Conservation (phyloP, 495 filamentous ascomycete species). For the Bacidia gigantensis region DNA sequence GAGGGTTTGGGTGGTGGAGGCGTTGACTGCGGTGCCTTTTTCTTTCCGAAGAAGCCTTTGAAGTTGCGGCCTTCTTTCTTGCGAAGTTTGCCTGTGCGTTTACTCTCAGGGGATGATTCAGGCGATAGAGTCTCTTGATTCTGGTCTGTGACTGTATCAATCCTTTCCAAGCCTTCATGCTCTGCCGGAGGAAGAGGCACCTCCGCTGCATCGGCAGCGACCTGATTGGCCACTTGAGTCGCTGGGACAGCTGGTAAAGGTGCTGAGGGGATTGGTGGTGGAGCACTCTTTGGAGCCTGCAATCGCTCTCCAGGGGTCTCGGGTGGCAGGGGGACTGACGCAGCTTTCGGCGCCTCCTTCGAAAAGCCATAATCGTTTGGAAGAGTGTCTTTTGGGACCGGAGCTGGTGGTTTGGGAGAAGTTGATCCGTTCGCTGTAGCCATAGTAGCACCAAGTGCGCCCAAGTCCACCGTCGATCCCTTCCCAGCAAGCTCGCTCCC, state of each 20-base stretch:
- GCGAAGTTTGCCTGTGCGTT: slow-evolving; percentile 24
- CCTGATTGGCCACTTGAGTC: slow-evolving; percentile 17
- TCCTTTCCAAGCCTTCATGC: slow-evolving; percentile 18
- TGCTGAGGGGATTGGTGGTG: slow-evolving; percentile 12
- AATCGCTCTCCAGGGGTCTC: slow-evolving; percentile 14
- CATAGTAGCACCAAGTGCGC: slow-evolving; percentile 2
- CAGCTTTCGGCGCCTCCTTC: slow-evolving; percentile 8
- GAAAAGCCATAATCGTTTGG: slow-evolving; percentile 18
- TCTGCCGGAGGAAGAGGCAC: slow-evolving; percentile 14
- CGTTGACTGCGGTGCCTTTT: slow-evolving; percentile 20
- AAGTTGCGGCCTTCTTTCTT: slow-evolving; percentile 34
- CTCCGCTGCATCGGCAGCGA: slow-evolving; percentile 19
- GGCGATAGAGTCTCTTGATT: slow-evolving; percentile 1
- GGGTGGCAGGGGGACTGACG: slow-evolving; percentile 18
- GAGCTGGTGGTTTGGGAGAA: slow-evolving; percentile 15
- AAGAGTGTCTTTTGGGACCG: slow-evolving; percentile 11
- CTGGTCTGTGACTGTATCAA: slow-evolving; percentile 14
- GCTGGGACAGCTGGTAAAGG: slow-evolving; percentile 25
- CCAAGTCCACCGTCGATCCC: slow-evolving; percentile 29
- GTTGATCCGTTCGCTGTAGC: slow-evolving; percentile 11
- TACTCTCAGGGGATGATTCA: slow-evolving; percentile 14
- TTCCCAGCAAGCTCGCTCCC: slow-evolving; percentile 55
- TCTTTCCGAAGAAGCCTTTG: slow-evolving; percentile 38
- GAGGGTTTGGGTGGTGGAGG: slow-evolving; percentile 7
- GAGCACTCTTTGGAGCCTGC: slow-evolving; percentile 13